Evolutionary conservation across 768 basidiomycete species (phyloP), one percentile per base, ranked within the genome.

Genomic region (Russula foetens): DNA sequence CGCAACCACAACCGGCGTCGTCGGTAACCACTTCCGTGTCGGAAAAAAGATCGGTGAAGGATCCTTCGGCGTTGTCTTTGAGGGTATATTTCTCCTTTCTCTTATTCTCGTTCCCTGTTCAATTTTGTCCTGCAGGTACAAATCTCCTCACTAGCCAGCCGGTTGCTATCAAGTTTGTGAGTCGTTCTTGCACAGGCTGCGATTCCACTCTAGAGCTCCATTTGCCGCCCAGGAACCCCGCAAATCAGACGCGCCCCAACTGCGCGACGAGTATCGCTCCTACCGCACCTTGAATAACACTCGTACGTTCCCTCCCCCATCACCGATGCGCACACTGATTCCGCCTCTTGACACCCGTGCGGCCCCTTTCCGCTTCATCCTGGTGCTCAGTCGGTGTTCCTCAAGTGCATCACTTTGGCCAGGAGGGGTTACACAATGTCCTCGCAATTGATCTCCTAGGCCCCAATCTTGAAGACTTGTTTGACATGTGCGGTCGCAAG

Each of bases 21-120:
- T 91, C 60, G 89, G 89, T 45, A 84, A 79, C 68, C 84, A 90
- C 71, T 91, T 84, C 71, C 82, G 90, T 64, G 94, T 98, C 53
- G 96, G 96, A 53, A 94, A 96, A 82, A 98, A 98, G 84, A 96
- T 98, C 72, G 96, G 96, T 50, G 96, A 99, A 76, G 96, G 96
- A 53, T 91, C 88, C n/a, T 99, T 99, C 72, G 96, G 96, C 69
- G 96, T 98, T 66, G 88, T 98, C 63, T 92, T 97, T 75, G 87
- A 98, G 82, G 88, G 97, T 94, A 70, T 53, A 78, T 75, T 63
- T 15, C 14, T 8, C 9, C 19, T 19, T 33, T 31, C 44, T 44
- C n/a, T 15, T 28, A 56, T 55, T 24, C 39, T 24, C 4, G 1
- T 28, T n/a, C 50, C 43, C 41, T 39, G 19, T 53, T 19, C 12